These are phyloP conservation scores for Arachnomyces sp. DNA, from an alignment of 2,329 filamentous ascomycete species.

Conservation along the genomic window DNA sequence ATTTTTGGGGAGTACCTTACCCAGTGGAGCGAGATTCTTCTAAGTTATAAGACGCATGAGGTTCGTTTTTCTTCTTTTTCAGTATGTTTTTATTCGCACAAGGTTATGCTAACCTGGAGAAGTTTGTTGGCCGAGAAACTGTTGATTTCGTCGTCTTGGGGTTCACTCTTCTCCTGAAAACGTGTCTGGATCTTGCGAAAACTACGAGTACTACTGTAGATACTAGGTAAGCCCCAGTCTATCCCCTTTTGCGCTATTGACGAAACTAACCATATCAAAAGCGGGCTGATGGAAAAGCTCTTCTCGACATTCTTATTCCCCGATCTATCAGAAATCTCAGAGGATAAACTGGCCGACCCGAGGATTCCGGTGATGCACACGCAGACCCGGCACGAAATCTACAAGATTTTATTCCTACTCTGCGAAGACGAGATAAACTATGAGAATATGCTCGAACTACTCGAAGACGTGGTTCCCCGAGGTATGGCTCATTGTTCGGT, in stretches of 20 bases:
- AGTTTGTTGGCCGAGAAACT: conserved; percentile 41
- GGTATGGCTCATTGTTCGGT: conserved; percentile 31
- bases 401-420: conserved; percentile 52
- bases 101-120: conserved; percentile 14
- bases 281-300: conserved; percentile 43
- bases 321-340: conserved; percentile 31
- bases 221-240: conserved; percentile 26
- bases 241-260: conserved; percentile 10
- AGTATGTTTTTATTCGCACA: background rate
- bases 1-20: conserved; percentile 34
- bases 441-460: conserved; percentile 43
- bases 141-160: conserved; percentile 38
- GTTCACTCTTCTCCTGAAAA: conserved; percentile 36
- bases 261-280: conserved; percentile 15
- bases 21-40: conserved; percentile 37
- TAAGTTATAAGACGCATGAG: conserved; percentile 37
- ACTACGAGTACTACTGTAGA: conserved; percentile 24
- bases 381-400: conserved; percentile 52
- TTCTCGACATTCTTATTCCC: conserved; percentile 64
- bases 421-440: conserved; percentile 47
- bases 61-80: conserved; percentile 16
- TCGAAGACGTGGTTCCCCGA: conserved; percentile 47
- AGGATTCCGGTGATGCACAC: conserved; percentile 46
- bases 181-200: conserved; percentile 34
- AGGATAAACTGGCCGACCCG: conserved; percentile 22